Conservation (phyloP, 345 rosid genomes). For the Psidium friedrichsthalianum region DNA sequence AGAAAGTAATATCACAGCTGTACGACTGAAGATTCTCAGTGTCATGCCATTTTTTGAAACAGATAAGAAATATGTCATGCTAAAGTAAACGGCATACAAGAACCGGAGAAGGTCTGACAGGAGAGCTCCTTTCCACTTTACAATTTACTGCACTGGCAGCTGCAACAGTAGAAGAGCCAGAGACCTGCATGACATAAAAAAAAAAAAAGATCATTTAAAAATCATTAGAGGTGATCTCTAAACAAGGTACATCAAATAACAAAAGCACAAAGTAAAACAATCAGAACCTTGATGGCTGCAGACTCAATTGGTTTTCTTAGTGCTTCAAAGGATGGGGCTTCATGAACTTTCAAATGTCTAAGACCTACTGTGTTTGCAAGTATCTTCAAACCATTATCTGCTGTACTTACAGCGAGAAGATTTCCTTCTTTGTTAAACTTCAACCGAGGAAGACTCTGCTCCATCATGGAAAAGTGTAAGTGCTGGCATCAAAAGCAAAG, state of each 20-base stretch:
- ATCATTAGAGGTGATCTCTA: neutral
- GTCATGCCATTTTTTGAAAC: neutral
- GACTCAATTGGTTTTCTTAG: constrained; percentile 53
- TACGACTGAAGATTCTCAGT: neutral
- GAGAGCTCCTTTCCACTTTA: constrained; percentile 84
- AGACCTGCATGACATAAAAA: constrained; percentile 31
- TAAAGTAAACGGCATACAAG: neutral
- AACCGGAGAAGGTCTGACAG: constrained; percentile 51
- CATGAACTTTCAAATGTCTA: constrained; percentile 48
- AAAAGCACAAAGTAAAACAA: neutral
- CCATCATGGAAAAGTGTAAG: constrained; percentile 2
- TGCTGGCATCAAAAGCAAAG: neutral
- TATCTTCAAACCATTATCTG: constrained; percentile 87
- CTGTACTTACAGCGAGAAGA: constrained; percentile 82
- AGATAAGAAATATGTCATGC: neutral
- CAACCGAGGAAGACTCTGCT: constrained; percentile 64
- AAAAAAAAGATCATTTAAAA: neutral
- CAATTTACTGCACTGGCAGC: constrained; percentile 44
- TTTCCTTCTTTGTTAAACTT: constrained; percentile 83
- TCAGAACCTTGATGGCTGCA: constrained; percentile 38
- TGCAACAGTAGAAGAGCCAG: constrained; percentile 41
- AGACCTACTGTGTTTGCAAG: constrained; percentile 66
- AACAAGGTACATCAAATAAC: neutral
- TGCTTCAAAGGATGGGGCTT: constrained; percentile 53
- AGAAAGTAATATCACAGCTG: neutral